phyloP scores from a whole-genome alignment of 345 rosid genomes.

The Brassica incana region DNA sequence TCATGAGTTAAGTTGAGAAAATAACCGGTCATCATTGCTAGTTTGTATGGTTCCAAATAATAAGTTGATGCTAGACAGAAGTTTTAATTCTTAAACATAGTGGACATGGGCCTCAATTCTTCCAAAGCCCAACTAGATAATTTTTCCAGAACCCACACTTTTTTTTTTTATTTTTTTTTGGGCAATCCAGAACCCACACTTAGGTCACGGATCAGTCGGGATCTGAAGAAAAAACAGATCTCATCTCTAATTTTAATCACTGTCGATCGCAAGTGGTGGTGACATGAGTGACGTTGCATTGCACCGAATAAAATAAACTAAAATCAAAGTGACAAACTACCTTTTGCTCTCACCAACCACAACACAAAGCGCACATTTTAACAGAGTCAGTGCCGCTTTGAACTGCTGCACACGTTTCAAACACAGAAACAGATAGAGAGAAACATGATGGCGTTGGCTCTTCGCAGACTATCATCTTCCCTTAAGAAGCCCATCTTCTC shows the following conservation, averaged over 20 bases:
- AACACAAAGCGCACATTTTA: conserved; percentile 10
- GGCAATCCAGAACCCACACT: too few relatives aligned
- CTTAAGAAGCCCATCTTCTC: conserved; percentile 45
- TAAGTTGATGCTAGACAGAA: neutral
- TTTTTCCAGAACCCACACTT: too few relatives aligned
- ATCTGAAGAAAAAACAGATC: neutral
- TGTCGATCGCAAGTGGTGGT: conserved; percentile 1
- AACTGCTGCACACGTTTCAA: neutral
- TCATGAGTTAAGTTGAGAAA: too few relatives aligned
- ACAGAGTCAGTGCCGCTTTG: conserved; percentile 1
- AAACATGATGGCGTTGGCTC: conserved; percentile 56
- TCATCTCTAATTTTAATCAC: neutral
- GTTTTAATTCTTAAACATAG: neutral
- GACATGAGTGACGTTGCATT: conserved; percentile 15
- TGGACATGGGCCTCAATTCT: neutral
- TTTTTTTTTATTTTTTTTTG: too few relatives aligned
- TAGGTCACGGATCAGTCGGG: neutral
- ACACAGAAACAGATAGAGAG: conserved; percentile 16
- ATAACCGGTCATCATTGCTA: too few relatives aligned
- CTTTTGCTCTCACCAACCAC: conserved; percentile 38
- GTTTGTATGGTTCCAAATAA: neutral
- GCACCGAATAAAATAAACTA: neutral
- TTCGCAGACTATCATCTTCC: conserved; percentile 67
- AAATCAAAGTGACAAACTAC: neutral
- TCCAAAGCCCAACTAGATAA: neutral